Conservation (phyloP, 2,329 filamentous ascomycete species). For the Tolypocladium pustulatum region DNA sequence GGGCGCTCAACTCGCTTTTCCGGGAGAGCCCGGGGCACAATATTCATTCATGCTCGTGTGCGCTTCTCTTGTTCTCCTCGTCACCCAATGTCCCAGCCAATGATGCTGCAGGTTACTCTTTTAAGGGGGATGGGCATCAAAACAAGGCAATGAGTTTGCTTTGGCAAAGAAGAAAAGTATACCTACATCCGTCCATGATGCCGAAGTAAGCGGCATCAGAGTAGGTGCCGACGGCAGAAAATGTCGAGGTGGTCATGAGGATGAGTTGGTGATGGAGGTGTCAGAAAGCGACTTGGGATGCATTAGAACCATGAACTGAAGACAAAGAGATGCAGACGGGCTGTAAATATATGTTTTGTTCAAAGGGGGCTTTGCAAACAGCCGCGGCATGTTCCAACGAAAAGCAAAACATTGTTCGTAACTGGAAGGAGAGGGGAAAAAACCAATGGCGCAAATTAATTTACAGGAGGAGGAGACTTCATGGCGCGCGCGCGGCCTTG, state of each 20-base stretch:
- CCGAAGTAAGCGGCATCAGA: not conserved
- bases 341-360: not conserved
- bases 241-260: not conserved
- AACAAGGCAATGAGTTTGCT: not conserved
- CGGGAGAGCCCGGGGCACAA: too few relatives aligned
- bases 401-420: not conserved
- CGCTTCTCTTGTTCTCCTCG: not conserved
- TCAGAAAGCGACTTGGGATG: not conserved
- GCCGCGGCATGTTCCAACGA: not conserved
- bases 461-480: not conserved
- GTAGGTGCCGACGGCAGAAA: not conserved
- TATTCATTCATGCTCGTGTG: not conserved
- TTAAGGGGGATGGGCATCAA: not conserved
- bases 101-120: too few relatives aligned
- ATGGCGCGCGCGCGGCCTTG: not conserved
- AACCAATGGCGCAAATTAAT: not conserved
- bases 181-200: slow-evolving; percentile 17
- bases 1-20: not conserved
- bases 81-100: too few relatives aligned
- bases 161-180: not conserved
- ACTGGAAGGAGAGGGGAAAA: not conserved
- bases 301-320: not conserved
- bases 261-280: not conserved
- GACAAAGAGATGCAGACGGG: not conserved
- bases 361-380: not conserved